These are phyloP conservation scores for Gossypium gossypioides DNA, from an alignment of 441 rosid species.

Conservation along the genomic window DNA sequence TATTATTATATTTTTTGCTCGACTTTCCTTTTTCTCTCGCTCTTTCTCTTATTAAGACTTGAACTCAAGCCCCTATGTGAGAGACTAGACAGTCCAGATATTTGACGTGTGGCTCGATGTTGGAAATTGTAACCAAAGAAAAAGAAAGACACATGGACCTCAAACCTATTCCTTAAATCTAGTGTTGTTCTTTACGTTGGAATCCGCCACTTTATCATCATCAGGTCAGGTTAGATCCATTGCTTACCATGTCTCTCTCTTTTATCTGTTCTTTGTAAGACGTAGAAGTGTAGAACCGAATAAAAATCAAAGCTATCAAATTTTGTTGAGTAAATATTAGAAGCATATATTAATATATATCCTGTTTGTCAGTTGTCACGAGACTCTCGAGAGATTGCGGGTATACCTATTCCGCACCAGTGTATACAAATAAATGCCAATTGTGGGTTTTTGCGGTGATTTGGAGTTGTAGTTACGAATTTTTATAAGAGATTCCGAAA, in stretches of 20 bases:
- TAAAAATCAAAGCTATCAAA: constrained; percentile 27
- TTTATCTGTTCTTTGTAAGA: constrained; percentile 18
- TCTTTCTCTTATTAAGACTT: constrained; percentile 4
- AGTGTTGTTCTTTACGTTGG: constrained; percentile 27
- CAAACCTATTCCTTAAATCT: constrained; percentile 31
- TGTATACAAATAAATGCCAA: no score
- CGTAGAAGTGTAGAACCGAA: not conserved
- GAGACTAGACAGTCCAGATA: constrained; percentile 22
- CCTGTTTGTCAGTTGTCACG: not conserved
- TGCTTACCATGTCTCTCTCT: not conserved
- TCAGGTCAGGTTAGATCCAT: not conserved
- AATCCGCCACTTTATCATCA: constrained; percentile 39
- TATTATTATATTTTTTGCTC: not conserved
- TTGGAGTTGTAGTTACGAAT: no score
- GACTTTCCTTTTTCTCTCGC: constrained; percentile 13
- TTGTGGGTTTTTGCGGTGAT: not conserved
- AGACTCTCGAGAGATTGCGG: not conserved
- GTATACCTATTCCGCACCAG: no score
- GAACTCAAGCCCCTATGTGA: not conserved
- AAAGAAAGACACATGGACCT: constrained; percentile 34
- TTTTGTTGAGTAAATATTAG: not conserved
- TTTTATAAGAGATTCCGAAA: no score
- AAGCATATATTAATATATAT: not conserved
- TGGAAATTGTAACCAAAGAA: constrained; percentile 49
- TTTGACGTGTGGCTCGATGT: constrained; percentile 35